Conservation (phyloP, 768 basidiomycete genomes). For the Lentinula boryana region DNA sequence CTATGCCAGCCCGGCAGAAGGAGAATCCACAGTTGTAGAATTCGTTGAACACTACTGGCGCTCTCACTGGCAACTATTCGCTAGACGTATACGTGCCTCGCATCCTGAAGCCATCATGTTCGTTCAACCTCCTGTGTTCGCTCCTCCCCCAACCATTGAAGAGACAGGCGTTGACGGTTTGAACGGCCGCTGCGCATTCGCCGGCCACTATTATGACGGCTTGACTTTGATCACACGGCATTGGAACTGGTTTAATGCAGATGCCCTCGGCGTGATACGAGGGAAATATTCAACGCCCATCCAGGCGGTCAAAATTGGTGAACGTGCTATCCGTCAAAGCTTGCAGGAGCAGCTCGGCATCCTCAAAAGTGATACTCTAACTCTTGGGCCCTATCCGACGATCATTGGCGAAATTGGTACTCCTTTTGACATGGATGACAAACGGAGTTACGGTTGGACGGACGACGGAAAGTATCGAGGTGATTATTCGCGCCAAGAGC, state of each 20-base stretch:
- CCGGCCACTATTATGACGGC: conserved; percentile 92
- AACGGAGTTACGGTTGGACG: conserved; percentile 77
- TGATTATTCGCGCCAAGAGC: conserved; percentile 73
- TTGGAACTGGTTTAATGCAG: conserved; percentile 95
- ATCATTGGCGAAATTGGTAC: conserved; percentile 95
- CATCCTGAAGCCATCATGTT: conserved; percentile 89
- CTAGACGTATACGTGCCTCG: conserved; percentile 48
- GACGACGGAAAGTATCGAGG: conserved; percentile 63
- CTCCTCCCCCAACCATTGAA: conserved; percentile 58
- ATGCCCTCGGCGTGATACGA: conserved; percentile 86
- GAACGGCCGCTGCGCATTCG: conserved; percentile 65
- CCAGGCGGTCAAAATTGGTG: conserved; percentile 79
- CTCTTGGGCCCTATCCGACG: conserved; percentile 73
- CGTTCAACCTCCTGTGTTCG: conserved; percentile 88
- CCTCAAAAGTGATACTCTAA: conserved; percentile 66
- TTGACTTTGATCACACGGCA: conserved; percentile 88
- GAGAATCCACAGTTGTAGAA: conserved; percentile 33
- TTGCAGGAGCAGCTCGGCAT: conserved; percentile 80
- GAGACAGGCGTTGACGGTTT: conserved; percentile 34
- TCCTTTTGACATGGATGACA: conserved; percentile 91
- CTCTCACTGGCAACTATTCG: conserved; percentile 58
- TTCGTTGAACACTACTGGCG: conserved; percentile 81
- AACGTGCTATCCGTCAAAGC: conserved; percentile 71
- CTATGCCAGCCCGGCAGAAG: not conserved
- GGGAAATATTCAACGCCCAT: conserved; percentile 68